These are phyloP conservation scores for Ophioceras dolichostomum DNA, from an alignment of 2,329 filamentous ascomycete species.

Conservation along the genomic window DNA sequence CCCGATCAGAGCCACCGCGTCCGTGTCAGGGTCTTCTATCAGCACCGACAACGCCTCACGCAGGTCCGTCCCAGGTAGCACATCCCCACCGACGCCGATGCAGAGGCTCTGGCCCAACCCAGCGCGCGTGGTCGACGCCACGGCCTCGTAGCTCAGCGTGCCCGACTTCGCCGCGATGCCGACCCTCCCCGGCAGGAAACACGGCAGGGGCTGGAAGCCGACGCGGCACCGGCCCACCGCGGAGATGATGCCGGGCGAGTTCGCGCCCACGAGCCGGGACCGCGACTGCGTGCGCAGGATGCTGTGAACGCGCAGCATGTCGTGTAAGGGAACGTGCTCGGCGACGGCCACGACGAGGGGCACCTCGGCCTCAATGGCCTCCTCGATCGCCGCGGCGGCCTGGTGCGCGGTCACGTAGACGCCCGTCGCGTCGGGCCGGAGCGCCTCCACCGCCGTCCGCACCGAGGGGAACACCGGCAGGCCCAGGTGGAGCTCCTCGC, in stretches of 20 bases:
- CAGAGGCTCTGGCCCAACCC: constrained; percentile 67
- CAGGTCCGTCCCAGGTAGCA: constrained; percentile 63
- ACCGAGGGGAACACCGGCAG: constrained; percentile 34
- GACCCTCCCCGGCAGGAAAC: constrained; percentile 57
- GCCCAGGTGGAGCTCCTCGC: constrained; percentile 56
- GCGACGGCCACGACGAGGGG: constrained; percentile 68
- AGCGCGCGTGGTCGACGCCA: constrained; percentile 60
- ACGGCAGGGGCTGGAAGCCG: constrained; percentile 66
- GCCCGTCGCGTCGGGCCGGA: constrained; percentile 62
- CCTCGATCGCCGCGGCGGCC: constrained; percentile 61
- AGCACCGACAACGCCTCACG: constrained; percentile 58
- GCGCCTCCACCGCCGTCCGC: constrained; percentile 29
- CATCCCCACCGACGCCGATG: constrained; percentile 67
- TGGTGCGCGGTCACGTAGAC: constrained; percentile 71
- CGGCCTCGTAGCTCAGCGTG: constrained; percentile 69
- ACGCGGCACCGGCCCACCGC: constrained; percentile 62
- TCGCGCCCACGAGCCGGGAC: constrained; percentile 66
- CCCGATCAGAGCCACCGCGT: constrained; percentile 60
- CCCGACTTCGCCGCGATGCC: constrained; percentile 74
- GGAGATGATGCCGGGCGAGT: constrained; percentile 69
- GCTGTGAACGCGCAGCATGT: constrained; percentile 59
- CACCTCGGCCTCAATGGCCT: constrained; percentile 69
- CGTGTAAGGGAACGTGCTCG: constrained; percentile 68
- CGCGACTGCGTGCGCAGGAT: constrained; percentile 60
- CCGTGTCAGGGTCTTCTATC: constrained; percentile 52